phyloP scores from a whole-genome alignment of 352 stramenopile genomes.

The Phytophthora nicotianae region DNA sequence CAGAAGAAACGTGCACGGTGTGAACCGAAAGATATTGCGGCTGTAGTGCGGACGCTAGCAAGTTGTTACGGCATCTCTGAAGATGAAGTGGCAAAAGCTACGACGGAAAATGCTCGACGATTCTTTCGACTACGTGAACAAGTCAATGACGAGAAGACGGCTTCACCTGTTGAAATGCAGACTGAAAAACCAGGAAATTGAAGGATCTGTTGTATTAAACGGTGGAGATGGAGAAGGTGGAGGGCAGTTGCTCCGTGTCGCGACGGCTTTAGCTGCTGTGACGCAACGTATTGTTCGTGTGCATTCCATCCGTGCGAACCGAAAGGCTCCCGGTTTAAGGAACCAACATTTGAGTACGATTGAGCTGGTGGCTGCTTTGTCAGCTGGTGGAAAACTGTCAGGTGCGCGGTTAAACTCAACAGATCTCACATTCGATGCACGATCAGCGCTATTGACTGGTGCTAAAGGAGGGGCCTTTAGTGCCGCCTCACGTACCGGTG shows the following conservation, averaged over 20 bases:
- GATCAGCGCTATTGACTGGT: constrained; percentile 6
- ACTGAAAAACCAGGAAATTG: constrained; percentile 9
- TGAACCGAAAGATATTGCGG: constrained; percentile 68
- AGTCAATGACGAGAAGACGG: constrained; percentile 8
- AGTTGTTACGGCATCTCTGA: constrained; percentile 44
- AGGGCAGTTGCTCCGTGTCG: constrained; percentile 89
- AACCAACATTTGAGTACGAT: constrained; percentile 88
- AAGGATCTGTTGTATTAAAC: constrained; percentile 44
- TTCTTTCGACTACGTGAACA: constrained; percentile 56
- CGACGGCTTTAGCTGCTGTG: constrained; percentile 71
- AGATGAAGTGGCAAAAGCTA: constrained; percentile 46
- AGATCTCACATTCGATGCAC: constrained; percentile 44
- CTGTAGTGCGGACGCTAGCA: constrained; percentile 65
- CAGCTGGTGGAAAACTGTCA: constrained; percentile 29
- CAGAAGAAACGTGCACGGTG: constrained; percentile 45
- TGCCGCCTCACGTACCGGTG: constrained; percentile 53
- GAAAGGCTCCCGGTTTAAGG: constrained; percentile 71
- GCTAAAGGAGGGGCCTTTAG: constrained; percentile 17
- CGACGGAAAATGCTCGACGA: constrained; percentile 51
- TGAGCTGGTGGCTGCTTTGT: constrained; percentile 52
- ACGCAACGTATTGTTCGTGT: constrained; percentile 65
- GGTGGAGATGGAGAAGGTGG: constrained; percentile 83
- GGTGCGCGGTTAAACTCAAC: constrained; percentile 58
- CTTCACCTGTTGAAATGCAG: neutral
- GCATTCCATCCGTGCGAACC: constrained; percentile 77